phyloP scores from a whole-genome alignment of 495 filamentous ascomycete species.

The Hyaloscypha bicolor region DNA sequence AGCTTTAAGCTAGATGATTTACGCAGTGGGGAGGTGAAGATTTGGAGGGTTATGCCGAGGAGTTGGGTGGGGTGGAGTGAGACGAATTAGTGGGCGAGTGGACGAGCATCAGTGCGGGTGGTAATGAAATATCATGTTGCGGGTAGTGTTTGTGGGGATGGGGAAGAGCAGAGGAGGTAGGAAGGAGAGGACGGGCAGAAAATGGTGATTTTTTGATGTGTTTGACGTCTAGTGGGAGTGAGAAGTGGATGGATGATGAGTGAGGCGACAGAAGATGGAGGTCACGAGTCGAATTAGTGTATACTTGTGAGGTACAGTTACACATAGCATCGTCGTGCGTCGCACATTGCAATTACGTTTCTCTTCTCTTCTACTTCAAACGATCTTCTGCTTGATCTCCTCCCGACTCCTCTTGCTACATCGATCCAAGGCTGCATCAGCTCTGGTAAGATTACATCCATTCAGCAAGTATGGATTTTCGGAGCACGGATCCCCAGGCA shows the following conservation, averaged over 20 bases:
- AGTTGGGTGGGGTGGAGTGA: conserved; percentile 89
- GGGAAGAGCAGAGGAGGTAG: too few relatives aligned
- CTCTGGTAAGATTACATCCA: too few relatives aligned
- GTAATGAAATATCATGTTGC: neutral
- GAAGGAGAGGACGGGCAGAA: neutral
- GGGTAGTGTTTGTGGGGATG: neutral
- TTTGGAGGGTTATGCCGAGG: conserved; percentile 93
- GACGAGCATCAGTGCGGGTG: neutral
- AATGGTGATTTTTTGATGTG: neutral
- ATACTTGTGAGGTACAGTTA: conserved; percentile 11
- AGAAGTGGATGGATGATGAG: neutral
- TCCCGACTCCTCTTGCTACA: too few relatives aligned
- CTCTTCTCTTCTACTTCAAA: neutral
- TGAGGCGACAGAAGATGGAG: neutral
- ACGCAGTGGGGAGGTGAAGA: conserved; percentile 91
- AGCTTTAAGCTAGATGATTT: conserved; percentile 92
- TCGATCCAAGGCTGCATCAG: too few relatives aligned
- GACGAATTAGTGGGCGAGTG: conserved; percentile 22
- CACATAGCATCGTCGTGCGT: conserved; percentile 23
- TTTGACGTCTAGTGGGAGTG: neutral
- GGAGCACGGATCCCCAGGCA: too few relatives aligned
- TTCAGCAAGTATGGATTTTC: too few relatives aligned
- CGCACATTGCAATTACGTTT: conserved; percentile 9
- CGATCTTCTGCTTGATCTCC: neutral
- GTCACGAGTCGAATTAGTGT: conserved; percentile 6